Percentiles rank a stretch among this genome's conserved stretches.
phyloP scores from a whole-genome alignment of 1,139 yeast species.

The Fermentozyma sake region DNA sequence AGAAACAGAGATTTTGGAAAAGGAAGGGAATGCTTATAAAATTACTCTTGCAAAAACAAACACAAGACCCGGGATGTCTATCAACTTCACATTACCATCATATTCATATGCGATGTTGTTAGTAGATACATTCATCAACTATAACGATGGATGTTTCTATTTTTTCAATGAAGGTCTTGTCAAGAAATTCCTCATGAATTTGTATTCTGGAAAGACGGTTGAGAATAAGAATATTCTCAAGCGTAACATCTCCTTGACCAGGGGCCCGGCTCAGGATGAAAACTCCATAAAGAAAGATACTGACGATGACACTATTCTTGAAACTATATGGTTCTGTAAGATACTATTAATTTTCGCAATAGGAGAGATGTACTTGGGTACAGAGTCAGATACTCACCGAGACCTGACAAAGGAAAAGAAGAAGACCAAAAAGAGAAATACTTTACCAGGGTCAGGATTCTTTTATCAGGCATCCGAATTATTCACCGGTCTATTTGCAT shows the following conservation, averaged over 20 bases:
- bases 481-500: conserved; percentile 69
- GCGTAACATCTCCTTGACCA: conserved; percentile 31
- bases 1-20: conserved; percentile 50
- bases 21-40: conserved; percentile 71
- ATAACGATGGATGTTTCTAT: conserved; percentile 82
- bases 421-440: conserved; percentile 16
- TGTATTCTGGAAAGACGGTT: conserved; percentile 46
- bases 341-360: conserved; percentile 70
- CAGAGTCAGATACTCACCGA: conserved; percentile 47
- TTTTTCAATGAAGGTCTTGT: conserved; percentile 80
- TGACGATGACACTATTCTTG: conserved; percentile 57
- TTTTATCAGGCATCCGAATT: conserved; percentile 73
- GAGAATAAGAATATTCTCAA: conserved; percentile 39
- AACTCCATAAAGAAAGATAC: conserved; percentile 39
- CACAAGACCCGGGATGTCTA: conserved; percentile 62
- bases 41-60: conserved; percentile 66
- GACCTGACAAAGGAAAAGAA: conserved; percentile 14
- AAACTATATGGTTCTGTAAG: conserved; percentile 80
- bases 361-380: conserved; percentile 83
- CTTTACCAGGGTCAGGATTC: conserved; percentile 72
- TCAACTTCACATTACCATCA: conserved; percentile 68
- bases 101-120: conserved; percentile 72
- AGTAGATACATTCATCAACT: conserved; percentile 72
- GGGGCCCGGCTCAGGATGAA: conserved; percentile 35
- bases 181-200: conserved; percentile 56